Evolutionary conservation across 768 basidiomycete species (phyloP).

Genomic region (Megacollybia marginata): DNA sequence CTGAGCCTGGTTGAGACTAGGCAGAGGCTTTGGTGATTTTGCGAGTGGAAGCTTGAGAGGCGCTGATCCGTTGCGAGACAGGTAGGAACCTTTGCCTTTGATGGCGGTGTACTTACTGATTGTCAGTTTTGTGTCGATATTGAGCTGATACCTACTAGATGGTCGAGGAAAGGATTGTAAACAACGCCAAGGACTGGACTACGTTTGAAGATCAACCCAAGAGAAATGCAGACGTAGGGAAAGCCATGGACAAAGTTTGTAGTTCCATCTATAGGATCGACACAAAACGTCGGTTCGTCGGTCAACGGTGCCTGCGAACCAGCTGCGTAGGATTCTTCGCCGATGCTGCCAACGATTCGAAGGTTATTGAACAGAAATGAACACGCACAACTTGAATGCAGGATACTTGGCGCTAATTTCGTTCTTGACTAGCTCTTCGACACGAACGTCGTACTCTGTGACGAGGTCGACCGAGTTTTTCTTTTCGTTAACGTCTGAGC

Average conservation of each 20-base stretch:
- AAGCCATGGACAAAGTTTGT: constrained; percentile 87
- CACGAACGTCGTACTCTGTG: constrained; percentile 88
- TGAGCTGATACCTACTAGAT: constrained; percentile 43
- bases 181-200: constrained; percentile 86
- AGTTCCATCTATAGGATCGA: constrained; percentile 94
- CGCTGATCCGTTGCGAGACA: constrained; percentile 47
- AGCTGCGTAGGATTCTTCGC: constrained; percentile 86
- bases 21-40: constrained; percentile 50
- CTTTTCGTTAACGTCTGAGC: constrained; percentile 67
- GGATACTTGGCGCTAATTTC: constrained; percentile 65
- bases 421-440: constrained; percentile 76
- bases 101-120: constrained; percentile 62
- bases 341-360: constrained; percentile 53
- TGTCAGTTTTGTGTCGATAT: neutral
- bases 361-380: neutral
- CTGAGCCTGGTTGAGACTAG: constrained; percentile 65
- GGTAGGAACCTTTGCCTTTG: constrained; percentile 72
- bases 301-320: constrained; percentile 66
- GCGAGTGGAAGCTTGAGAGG: constrained; percentile 61
- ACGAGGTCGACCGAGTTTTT: constrained; percentile 93
- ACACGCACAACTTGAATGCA: constrained; percentile 71
- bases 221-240: constrained; percentile 84
- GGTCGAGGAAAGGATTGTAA: constrained; percentile 86
- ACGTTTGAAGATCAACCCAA: constrained; percentile 80
- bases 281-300: constrained; percentile 90